These are phyloP conservation scores for Colletotrichum sp. DNA, from an alignment of 2,329 filamentous ascomycete species.

Conservation along the genomic window DNA sequence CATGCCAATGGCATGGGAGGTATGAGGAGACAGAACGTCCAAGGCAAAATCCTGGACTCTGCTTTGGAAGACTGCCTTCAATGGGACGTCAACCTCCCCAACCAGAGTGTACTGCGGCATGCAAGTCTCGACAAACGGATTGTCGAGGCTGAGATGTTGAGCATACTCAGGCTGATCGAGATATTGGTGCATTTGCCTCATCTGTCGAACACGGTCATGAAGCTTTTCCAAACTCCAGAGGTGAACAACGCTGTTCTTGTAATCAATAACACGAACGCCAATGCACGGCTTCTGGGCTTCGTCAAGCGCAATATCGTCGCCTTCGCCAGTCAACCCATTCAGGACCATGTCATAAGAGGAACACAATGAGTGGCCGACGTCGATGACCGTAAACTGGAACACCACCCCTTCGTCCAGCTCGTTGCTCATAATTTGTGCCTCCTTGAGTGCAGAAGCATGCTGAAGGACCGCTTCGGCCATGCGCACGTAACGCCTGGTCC, in stretches of 20 bases:
- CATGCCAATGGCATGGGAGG: constrained; percentile 87
- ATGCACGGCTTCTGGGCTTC: constrained; percentile 87
- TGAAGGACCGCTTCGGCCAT: constrained; percentile 94
- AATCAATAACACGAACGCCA: constrained; percentile 89
- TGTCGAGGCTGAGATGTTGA: constrained; percentile 89
- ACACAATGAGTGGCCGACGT: constrained; percentile 84
- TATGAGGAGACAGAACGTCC: constrained; percentile 92
- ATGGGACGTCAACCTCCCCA: constrained; percentile 89
- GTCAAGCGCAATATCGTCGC: constrained; percentile 81
- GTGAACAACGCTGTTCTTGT: constrained; percentile 82
- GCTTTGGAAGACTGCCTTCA: constrained; percentile 92
- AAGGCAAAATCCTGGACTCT: constrained; percentile 92
- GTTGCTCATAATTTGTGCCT: constrained; percentile 97
- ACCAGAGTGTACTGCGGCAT: constrained; percentile 93
- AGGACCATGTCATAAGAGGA: constrained; percentile 97
- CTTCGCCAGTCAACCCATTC: constrained; percentile 86
- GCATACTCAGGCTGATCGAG: constrained; percentile 94
- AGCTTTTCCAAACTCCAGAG: constrained; percentile 96
- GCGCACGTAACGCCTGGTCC: constrained; percentile 82
- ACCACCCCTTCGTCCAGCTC: constrained; percentile 91
- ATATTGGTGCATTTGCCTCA: constrained; percentile 98
- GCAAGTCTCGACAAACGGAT: constrained; percentile 89
- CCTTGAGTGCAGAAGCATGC: constrained; percentile 86
- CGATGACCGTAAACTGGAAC: constrained; percentile 94
- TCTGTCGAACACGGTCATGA: constrained; percentile 82